These are phyloP conservation scores for Euphorbia peplus DNA, from an alignment of 345 rosid genomes.

Conservation along the genomic window DNA sequence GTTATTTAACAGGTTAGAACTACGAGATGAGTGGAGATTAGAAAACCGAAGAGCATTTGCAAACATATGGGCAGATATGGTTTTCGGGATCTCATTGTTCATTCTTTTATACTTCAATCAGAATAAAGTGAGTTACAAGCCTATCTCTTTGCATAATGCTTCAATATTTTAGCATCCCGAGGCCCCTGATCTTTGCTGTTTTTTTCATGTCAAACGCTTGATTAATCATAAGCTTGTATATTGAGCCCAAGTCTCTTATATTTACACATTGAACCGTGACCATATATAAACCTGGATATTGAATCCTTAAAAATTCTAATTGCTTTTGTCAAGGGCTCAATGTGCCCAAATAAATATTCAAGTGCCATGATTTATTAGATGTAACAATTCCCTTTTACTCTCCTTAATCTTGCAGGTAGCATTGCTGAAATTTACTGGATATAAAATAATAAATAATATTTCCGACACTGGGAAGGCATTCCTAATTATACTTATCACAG, in stretches of 20 bases:
- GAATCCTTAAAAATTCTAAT: no score
- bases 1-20: slow-evolving; percentile 62
- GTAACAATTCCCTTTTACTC: slow-evolving; percentile 7
- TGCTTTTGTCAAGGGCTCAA: no score
- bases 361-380: neutral
- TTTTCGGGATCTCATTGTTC: slow-evolving; percentile 81
- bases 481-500: slow-evolving; percentile 71
- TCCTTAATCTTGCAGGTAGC: slow-evolving; percentile 60
- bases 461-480: slow-evolving; percentile 92
- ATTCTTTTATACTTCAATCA: slow-evolving; percentile 76
- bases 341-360: neutral
- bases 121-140: slow-evolving; percentile 56
- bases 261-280: no score
- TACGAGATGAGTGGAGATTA: slow-evolving; percentile 81
- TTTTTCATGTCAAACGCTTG: neutral
- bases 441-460: slow-evolving; percentile 69
- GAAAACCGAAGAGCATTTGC: slow-evolving; percentile 91
- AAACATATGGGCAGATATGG: slow-evolving; percentile 91
- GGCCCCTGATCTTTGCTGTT: neutral
- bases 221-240: no score
- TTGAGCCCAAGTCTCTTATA: no score
- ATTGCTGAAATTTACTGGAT: slow-evolving; percentile 90
- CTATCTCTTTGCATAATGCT: neutral
- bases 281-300: no score
- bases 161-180: neutral